phyloP scores from a whole-genome alignment of 2,329 filamentous ascomycete genomes.

The Stagonosporopsis vannaccii region DNA sequence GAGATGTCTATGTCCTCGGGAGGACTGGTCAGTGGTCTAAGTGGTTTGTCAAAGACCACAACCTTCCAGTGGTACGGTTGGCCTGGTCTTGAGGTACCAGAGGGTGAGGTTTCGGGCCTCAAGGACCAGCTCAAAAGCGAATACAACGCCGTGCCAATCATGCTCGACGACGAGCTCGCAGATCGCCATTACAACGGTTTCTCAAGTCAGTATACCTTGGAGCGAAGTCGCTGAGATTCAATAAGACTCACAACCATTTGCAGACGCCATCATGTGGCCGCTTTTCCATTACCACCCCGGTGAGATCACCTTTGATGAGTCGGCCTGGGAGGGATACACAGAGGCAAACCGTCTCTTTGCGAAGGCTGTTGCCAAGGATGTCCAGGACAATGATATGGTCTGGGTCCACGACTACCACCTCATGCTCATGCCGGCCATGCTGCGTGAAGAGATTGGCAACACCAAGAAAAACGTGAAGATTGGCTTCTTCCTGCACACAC shows the following conservation, averaged over 20 bases:
- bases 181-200: slow-evolving; percentile 98
- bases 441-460: slow-evolving; percentile 84
- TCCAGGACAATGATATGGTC: slow-evolving; percentile 91
- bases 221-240: background rate
- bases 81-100: slow-evolving; percentile 91
- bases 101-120: slow-evolving; percentile 77
- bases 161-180: slow-evolving; percentile 90
- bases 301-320: slow-evolving; percentile 97
- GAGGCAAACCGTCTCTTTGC: slow-evolving; percentile 94
- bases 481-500: slow-evolving; percentile 97
- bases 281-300: slow-evolving; percentile 98
- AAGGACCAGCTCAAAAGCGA: slow-evolving; percentile 82
- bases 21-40: slow-evolving; percentile 91
- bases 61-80: slow-evolving; percentile 99
- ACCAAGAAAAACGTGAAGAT: slow-evolving; percentile 93
- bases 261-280: slow-evolving; percentile 94
- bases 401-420: slow-evolving; percentile 99
- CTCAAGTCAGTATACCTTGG: slow-evolving; percentile 70
- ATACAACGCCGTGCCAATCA: slow-evolving; percentile 88
- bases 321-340: slow-evolving; percentile 89
- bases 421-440: slow-evolving; percentile 95
- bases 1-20: slow-evolving; percentile 96
- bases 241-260: slow-evolving; percentile 16
- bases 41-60: slow-evolving; percentile 88
- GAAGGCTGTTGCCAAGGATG: slow-evolving; percentile 82